Evolutionary conservation across 2,329 filamentous ascomycete species (phyloP).

Genomic region (Colletotrichum sp.): DNA sequence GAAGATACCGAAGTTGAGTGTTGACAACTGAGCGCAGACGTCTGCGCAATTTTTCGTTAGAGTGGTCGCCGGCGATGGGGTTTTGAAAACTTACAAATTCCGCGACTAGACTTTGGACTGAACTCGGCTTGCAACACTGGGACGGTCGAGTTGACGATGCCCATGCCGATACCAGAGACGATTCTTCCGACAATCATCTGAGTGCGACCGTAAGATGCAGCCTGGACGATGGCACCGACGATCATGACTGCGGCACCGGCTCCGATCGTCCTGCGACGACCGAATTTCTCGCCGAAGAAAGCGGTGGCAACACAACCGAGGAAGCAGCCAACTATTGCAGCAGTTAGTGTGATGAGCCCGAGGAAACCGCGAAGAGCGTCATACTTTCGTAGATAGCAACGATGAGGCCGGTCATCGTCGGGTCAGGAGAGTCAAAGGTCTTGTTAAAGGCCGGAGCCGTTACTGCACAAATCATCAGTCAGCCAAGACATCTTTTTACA

Average conservation of each 20-base stretch:
- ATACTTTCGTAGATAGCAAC: slow-evolving; percentile 49
- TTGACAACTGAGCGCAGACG: slow-evolving; percentile 52
- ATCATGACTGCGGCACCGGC: slow-evolving; percentile 47
- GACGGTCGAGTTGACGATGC: slow-evolving; percentile 49
- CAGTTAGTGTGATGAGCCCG: background rate
- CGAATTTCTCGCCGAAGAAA: slow-evolving; percentile 47
- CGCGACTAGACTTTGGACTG: slow-evolving; percentile 41
- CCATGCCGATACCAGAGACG: slow-evolving; percentile 52
- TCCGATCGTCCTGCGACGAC: slow-evolving; percentile 45
- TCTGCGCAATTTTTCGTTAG: slow-evolving; percentile 24
- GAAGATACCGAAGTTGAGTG: slow-evolving; percentile 51
- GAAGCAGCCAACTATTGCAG: slow-evolving; percentile 31
- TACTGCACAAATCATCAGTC: slow-evolving; percentile 31
- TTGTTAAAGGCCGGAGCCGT: slow-evolving; percentile 42
- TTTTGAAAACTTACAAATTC: slow-evolving; percentile 28
- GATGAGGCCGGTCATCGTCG: slow-evolving; percentile 49
- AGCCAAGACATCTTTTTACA: background rate
- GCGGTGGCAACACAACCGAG: slow-evolving; percentile 29
- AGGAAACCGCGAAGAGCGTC: background rate
- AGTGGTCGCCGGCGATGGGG: too few relatives aligned
- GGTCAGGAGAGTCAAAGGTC: slow-evolving; percentile 42
- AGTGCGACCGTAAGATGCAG: slow-evolving; percentile 43
- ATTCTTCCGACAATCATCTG: slow-evolving; percentile 52
- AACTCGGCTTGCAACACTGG: slow-evolving; percentile 51
- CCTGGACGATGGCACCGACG: slow-evolving; percentile 48